A percentile compares a stretch with the other conserved stretches of the same genome.
These are phyloP conservation scores for Suhomyces guaymorum DNA, from an alignment of 1,139 yeast species.

Conservation along the genomic window DNA sequence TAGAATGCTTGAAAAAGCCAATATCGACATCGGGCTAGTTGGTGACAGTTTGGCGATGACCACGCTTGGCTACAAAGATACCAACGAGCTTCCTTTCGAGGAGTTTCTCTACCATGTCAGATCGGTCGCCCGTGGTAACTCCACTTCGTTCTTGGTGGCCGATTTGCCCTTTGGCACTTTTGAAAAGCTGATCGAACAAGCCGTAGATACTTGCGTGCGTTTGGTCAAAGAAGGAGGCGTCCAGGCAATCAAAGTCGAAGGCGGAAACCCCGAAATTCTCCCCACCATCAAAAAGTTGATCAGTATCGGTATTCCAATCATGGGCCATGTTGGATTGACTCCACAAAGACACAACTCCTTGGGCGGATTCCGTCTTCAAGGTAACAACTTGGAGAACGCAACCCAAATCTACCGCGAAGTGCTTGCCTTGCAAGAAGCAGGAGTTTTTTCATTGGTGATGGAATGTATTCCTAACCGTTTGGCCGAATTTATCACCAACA, in stretches of 20 bases:
- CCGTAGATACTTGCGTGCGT: conserved; percentile 61
- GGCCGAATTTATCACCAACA: conserved; percentile 64
- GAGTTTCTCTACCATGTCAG: conserved; percentile 75
- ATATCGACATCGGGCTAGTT: conserved; percentile 69
- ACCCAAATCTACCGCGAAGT: conserved; percentile 67
- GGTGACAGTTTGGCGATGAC: conserved; percentile 97
- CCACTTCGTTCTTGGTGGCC: conserved; percentile 68
- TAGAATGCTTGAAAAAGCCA: conserved; percentile 65
- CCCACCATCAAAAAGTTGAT: conserved; percentile 51
- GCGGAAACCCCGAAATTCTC: conserved; percentile 60
- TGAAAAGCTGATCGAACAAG: conserved; percentile 65
- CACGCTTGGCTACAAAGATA: conserved; percentile 76
- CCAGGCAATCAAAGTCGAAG: conserved; percentile 87
- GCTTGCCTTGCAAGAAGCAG: conserved; percentile 66
- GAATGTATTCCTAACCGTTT: conserved; percentile 85
- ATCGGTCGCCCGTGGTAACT: conserved; percentile 74
- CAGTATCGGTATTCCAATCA: conserved; percentile 78
- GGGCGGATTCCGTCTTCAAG: conserved; percentile 91
- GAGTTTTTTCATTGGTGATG: conserved; percentile 72
- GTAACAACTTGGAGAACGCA: conserved; percentile 59
- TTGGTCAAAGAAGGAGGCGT: conserved; percentile 65
- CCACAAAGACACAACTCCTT: conserved; percentile 81
- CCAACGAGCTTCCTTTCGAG: conserved; percentile 73
- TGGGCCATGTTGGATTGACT: conserved; percentile 91
- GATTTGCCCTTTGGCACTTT: conserved; percentile 90